Evolutionary conservation across 345 rosid genomes (phyloP).

Genomic region (Pistacia atlantica): DNA sequence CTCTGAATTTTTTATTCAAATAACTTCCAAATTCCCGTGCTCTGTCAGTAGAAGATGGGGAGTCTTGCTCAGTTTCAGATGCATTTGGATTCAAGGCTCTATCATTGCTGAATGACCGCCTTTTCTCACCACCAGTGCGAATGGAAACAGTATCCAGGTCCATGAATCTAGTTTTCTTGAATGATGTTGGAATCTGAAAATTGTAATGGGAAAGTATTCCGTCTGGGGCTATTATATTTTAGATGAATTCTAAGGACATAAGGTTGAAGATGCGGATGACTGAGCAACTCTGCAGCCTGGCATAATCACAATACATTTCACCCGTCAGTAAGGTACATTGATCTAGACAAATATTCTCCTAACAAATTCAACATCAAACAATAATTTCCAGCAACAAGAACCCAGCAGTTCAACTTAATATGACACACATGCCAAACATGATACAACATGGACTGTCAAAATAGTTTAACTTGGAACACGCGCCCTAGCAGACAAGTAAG

Average conservation of each 20-base stretch:
- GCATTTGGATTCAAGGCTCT: slow-evolving; percentile 69
- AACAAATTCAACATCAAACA: not conserved
- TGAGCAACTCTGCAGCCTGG: slow-evolving; percentile 91
- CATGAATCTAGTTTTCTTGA: slow-evolving; percentile 49
- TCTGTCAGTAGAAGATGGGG: slow-evolving; percentile 49
- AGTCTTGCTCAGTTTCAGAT: slow-evolving; percentile 63
- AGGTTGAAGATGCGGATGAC: slow-evolving; percentile 85
- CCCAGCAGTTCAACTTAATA: not conserved
- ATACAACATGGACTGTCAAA: not conserved
- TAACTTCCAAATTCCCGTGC: slow-evolving; percentile 44
- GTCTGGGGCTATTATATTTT: slow-evolving; percentile 66
- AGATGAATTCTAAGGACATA: slow-evolving; percentile 65
- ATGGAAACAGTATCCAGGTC: slow-evolving; percentile 41
- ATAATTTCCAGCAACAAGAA: not conserved
- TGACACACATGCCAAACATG: not conserved
- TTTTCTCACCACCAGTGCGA: slow-evolving; percentile 45
- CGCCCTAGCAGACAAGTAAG: not conserved
- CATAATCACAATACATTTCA: slow-evolving; percentile 5
- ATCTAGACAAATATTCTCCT: not conserved
- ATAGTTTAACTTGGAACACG: not conserved
- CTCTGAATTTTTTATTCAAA: slow-evolving; percentile 43
- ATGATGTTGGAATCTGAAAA: slow-evolving; percentile 53
- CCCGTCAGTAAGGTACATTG: not conserved
- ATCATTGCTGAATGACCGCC: slow-evolving; percentile 67
- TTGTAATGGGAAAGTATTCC: slow-evolving; percentile 42